phyloP scores from a whole-genome alignment of 768 basidiomycete species.

The Tulasnella sp. region DNA sequence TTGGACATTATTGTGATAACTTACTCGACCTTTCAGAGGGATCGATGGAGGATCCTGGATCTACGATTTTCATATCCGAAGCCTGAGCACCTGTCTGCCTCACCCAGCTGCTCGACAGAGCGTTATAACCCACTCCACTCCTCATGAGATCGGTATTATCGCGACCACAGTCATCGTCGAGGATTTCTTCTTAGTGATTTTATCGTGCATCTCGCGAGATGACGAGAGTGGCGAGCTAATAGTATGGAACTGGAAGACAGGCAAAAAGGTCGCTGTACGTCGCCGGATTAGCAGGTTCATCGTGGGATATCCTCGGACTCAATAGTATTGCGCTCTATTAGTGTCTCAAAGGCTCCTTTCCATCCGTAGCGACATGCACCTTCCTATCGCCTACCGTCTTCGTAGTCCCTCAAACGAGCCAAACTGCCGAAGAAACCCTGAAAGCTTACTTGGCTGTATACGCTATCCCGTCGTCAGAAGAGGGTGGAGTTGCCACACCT shows the following conservation, averaged over 20 bases:
- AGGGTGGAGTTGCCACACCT: not conserved
- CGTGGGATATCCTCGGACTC: too few species aligned
- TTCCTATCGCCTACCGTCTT: not conserved
- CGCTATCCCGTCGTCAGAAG: not conserved
- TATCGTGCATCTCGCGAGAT: not conserved
- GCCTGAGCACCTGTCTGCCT: too few species aligned
- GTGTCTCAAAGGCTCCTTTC: not conserved
- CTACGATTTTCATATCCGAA: too few species aligned
- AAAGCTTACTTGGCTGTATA: not conserved
- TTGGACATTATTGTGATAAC: too few species aligned
- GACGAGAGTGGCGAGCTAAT: not conserved
- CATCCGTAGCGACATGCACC: not conserved
- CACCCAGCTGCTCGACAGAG: too few species aligned
- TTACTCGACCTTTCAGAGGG: too few species aligned
- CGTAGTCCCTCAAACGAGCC: not conserved
- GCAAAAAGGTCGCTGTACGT: not conserved
- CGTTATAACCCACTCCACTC: too few species aligned
- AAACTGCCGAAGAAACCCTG: not conserved
- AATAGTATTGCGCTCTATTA: too few species aligned
- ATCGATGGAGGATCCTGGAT: too few species aligned
- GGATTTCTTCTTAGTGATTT: not conserved
- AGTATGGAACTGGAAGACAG: conserved; percentile 6
- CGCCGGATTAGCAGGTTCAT: too few species aligned
- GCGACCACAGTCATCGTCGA: not conserved
- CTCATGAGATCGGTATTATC: too few species aligned